Evolutionary conservation across 768 basidiomycete genomes (phyloP).

Genomic region (Hygrophoropsis aurantiaca): DNA sequence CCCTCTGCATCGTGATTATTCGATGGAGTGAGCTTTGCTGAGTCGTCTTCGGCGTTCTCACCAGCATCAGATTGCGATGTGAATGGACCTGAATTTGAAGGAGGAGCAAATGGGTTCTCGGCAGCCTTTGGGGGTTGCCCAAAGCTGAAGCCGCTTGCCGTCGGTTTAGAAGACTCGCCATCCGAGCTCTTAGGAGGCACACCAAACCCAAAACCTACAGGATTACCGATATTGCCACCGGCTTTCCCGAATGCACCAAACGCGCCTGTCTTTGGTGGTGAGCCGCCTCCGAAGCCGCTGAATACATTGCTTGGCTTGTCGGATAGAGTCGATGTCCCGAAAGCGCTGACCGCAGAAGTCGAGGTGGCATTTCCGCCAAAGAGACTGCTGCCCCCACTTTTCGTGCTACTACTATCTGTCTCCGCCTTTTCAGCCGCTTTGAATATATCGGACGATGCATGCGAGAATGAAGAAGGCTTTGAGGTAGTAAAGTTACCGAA

Average conservation of each 20-base stretch:
- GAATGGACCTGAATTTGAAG: slow-evolving; percentile 26
- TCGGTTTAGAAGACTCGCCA: slow-evolving; percentile 15
- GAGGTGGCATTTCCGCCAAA: slow-evolving; percentile 20
- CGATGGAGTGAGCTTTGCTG: slow-evolving; percentile 17
- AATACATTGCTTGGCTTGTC: slow-evolving; percentile 27
- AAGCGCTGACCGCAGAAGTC: slow-evolving; percentile 13
- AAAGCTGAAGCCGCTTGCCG: slow-evolving; percentile 22
- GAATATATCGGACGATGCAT: slow-evolving; percentile 5
- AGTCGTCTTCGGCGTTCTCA: slow-evolving; percentile 12
- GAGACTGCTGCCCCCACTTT: slow-evolving; percentile 2
- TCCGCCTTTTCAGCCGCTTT: slow-evolving; percentile 9
- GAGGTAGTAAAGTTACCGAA: slow-evolving; percentile 18
- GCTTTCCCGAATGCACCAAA: slow-evolving; percentile 32
- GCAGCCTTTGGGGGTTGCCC: slow-evolving; percentile 19
- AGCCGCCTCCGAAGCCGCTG: slow-evolving; percentile 20
- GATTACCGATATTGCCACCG: slow-evolving; percentile 57
- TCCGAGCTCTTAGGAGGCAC: slow-evolving; percentile 18
- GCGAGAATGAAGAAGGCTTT: slow-evolving; percentile 12
- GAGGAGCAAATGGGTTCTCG: slow-evolving; percentile 25
- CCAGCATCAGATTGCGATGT: slow-evolving; percentile 31
- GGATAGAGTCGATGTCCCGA: slow-evolving; percentile 17
- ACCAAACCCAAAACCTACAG: slow-evolving; percentile 58
- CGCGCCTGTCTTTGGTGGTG: slow-evolving; percentile 19
- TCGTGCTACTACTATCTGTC: slow-evolving; percentile 9
- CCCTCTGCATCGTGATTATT: slow-evolving; percentile 66